Conservation (phyloP, 1,284 basidiomycete species). For the Tetrapyrgos nigripes region DNA sequence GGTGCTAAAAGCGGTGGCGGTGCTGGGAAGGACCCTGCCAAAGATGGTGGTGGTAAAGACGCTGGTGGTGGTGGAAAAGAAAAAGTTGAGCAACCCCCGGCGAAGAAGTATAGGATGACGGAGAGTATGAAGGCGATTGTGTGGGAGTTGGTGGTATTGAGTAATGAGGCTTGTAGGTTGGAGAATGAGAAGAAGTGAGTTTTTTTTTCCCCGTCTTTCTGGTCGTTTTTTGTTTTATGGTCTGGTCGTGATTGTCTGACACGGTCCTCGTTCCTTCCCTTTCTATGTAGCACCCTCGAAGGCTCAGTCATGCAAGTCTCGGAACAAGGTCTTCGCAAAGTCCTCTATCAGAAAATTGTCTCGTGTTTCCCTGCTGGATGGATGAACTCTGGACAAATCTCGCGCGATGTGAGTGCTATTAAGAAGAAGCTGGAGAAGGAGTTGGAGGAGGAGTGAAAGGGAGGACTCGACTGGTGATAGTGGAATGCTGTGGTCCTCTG, state of each 20-base stretch:
- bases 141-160: constrained; percentile 80
- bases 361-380: constrained; percentile 78
- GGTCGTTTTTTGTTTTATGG: background rate
- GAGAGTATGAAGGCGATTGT: constrained; percentile 78
- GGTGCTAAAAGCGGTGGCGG: background rate
- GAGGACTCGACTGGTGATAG: too few relatives aligned
- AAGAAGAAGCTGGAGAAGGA: constrained; percentile 36
- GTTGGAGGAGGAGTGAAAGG: constrained; percentile 12
- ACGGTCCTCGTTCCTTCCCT: background rate
- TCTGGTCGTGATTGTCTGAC: background rate
- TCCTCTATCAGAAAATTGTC: constrained; percentile 83
- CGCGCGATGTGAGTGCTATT: constrained; percentile 76
- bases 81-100: constrained; percentile 59
- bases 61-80: background rate
- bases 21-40: background rate
- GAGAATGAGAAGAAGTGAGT: constrained; percentile 87
- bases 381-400: constrained; percentile 70
- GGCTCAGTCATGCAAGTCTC: constrained; percentile 72
- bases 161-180: constrained; percentile 80
- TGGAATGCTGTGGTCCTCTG: too few relatives aligned
- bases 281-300: constrained; percentile 60
- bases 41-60: background rate
- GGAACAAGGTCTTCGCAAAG: constrained; percentile 79
- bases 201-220: constrained; percentile 8
- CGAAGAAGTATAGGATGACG: constrained; percentile 75